Evolutionary conservation across 148 eudicot genomes (phyloP), one percentile per base, ranked within the genome.

Genomic region (Rhododendron ovatum): DNA sequence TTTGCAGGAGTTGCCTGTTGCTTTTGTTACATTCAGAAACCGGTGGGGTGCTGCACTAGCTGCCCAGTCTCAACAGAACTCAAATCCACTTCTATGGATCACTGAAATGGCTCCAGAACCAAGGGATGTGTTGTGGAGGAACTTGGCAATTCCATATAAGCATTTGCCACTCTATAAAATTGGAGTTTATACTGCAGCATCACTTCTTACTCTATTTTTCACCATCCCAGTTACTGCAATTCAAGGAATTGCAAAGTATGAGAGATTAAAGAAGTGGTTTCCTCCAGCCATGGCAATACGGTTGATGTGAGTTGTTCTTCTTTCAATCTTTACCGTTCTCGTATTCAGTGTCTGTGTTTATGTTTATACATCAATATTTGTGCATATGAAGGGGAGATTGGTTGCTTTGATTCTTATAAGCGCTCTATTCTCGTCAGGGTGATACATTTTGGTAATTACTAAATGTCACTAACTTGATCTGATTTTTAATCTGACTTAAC

Each of bases 71-170:
- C 98, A 91, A 88, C 99, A 96, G 86, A 93, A 89, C 87, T 82
- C 95, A 78, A 91, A 96, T 89, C 96, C 99, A 71, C 91, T 96
- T 83, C 35, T 91, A 59, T 96, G 98, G 99, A 91, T 92, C 77
- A 96, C 99, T 43, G 95, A 95, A 89, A 88, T 90, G 90, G 96
- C 99, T 69, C 98, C 98, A 80, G 99, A 95, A 87, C 98, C 99
- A 30, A 95, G 99, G 86, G 98, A 96, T 88, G 91, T 96, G 41
- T 83, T 94, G 22, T 96, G 99, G 99, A 89, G 61, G 84, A 95
- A 94, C 89, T 86, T 96, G 89, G 91, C 92, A 87, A 92, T 92
- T 65, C 93, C 96, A 30, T 92, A 90, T 85, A 90, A 90, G 84
- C 92, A 86, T 65, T 82, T 95, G 41, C 91, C 94, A 57, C 83